Conservation (phyloP, 108 stramenopile genomes). For the Nannochloropsis gaditana region DNA sequence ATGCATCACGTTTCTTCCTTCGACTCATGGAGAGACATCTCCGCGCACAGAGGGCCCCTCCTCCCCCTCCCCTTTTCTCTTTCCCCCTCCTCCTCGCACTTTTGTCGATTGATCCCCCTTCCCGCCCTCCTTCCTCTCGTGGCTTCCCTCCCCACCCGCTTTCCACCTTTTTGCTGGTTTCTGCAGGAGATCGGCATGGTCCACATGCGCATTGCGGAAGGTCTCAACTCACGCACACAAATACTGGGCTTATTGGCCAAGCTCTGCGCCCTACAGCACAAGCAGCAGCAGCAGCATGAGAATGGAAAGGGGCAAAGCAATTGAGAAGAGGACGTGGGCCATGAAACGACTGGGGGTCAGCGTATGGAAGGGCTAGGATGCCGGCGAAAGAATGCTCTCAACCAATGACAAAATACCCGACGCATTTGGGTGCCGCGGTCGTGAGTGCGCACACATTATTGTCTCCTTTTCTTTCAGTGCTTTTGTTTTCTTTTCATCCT, state of each 20-base stretch:
- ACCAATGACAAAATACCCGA: too few species aligned
- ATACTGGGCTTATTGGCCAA: constrained; percentile 74
- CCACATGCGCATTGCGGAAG: constrained; percentile 87
- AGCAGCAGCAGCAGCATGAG: neutral
- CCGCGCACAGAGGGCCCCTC: too few species aligned
- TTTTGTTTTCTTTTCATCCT: neutral
- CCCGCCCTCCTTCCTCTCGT: neutral
- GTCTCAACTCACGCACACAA: constrained; percentile 68
- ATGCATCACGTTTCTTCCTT: too few species aligned
- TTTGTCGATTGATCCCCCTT: neutral
- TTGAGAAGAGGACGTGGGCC: neutral
- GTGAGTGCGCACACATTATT: neutral
- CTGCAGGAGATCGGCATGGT: constrained; percentile 85
- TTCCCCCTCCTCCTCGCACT: neutral
- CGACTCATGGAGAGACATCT: too few species aligned
- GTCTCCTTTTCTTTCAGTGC: neutral
- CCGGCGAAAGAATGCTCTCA: too few species aligned
- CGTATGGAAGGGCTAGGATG: neutral
- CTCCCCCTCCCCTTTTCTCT: neutral
- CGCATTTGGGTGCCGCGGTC: too few species aligned
- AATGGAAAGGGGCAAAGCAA: neutral
- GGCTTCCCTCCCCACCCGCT: neutral
- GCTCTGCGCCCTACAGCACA: constrained; percentile 58
- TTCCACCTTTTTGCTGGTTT: constrained; percentile 51
- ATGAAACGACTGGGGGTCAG: neutral